phyloP scores from a whole-genome alignment of 148 eudicot genomes.

The Rhododendron henanense region DNA sequence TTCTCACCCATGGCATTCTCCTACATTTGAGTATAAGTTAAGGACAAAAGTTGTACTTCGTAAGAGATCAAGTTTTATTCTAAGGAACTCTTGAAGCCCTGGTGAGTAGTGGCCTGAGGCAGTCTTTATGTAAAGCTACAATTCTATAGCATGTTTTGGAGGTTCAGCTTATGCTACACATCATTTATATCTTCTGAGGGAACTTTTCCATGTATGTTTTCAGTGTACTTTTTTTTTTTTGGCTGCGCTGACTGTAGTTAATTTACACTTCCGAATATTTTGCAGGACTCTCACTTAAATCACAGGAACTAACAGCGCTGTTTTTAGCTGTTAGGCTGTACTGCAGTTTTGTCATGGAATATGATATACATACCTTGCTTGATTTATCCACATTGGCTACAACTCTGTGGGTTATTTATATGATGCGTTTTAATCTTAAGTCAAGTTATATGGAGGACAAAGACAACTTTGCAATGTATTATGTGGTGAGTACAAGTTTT shows the following conservation, averaged over 20 bases:
- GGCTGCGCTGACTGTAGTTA: background rate
- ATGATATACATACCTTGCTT: conserved; percentile 86
- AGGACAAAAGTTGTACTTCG: too few species aligned
- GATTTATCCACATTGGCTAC: conserved; percentile 75
- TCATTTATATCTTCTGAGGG: background rate
- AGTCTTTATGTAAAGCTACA: background rate
- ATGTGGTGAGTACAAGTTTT: conserved; percentile 57
- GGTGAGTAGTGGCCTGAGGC: background rate
- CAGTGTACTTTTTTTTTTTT: background rate
- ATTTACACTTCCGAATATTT: background rate
- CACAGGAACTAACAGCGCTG: conserved; percentile 20
- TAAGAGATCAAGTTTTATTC: too few species aligned
- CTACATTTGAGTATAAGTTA: too few species aligned
- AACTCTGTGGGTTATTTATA: conserved; percentile 92
- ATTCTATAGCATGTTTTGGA: background rate
- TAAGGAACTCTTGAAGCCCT: background rate
- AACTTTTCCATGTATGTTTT: background rate
- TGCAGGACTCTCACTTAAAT: conserved; percentile 30
- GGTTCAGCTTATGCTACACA: background rate
- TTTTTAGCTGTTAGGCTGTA: conserved; percentile 49
- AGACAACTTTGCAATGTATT: conserved; percentile 60
- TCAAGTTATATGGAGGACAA: conserved; percentile 31
- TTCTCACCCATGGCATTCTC: too few species aligned
- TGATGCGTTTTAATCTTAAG: conserved; percentile 59
- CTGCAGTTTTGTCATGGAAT: conserved; percentile 44